Evolutionary conservation across 805 yeast species (phyloP).

Genomic region (Sugiyamaella smithiae): DNA sequence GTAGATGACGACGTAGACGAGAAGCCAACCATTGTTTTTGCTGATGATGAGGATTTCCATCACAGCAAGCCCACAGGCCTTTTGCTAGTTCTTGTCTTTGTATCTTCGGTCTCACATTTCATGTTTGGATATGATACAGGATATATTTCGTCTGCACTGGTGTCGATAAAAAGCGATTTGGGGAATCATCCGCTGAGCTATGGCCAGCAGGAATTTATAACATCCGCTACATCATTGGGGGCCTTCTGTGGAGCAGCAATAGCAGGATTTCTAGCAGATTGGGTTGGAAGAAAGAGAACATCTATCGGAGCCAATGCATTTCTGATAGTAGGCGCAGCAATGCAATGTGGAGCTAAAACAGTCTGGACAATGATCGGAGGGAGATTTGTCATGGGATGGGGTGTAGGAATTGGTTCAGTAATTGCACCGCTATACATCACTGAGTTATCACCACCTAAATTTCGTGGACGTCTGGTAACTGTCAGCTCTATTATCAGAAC

Average conservation of each 20-base stretch:
- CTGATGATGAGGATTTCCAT: slow-evolving; percentile 13
- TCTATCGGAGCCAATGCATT: slow-evolving; percentile 76
- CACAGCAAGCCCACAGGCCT: slow-evolving; percentile 12
- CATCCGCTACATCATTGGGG: slow-evolving; percentile 92
- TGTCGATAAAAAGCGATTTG: slow-evolving; percentile 74
- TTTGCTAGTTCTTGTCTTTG: slow-evolving; percentile 11
- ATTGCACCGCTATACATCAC: slow-evolving; percentile 88
- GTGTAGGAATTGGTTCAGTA: slow-evolving; percentile 91
- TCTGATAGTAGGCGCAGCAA: slow-evolving; percentile 76
- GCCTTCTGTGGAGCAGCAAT: slow-evolving; percentile 77
- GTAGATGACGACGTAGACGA: no score
- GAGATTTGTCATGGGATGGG: slow-evolving; percentile 89
- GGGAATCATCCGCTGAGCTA: slow-evolving; percentile 46
- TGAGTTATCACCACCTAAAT: slow-evolving; percentile 90
- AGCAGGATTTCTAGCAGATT: slow-evolving; percentile 82
- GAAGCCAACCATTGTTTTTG: background rate
- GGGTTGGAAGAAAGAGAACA: slow-evolving; percentile 79
- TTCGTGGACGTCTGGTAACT: slow-evolving; percentile 87
- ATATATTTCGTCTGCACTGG: slow-evolving; percentile 88
- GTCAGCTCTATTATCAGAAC: slow-evolving; percentile 85
- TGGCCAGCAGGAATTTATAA: slow-evolving; percentile 84
- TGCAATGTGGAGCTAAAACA: slow-evolving; percentile 76
- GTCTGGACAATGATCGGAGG: slow-evolving; percentile 94
- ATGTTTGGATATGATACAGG: slow-evolving; percentile 95
- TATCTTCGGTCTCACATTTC: slow-evolving; percentile 19